These are phyloP conservation scores for Puccinia polysora DNA, from an alignment of 1,284 basidiomycete species.

Conservation along the genomic window DNA sequence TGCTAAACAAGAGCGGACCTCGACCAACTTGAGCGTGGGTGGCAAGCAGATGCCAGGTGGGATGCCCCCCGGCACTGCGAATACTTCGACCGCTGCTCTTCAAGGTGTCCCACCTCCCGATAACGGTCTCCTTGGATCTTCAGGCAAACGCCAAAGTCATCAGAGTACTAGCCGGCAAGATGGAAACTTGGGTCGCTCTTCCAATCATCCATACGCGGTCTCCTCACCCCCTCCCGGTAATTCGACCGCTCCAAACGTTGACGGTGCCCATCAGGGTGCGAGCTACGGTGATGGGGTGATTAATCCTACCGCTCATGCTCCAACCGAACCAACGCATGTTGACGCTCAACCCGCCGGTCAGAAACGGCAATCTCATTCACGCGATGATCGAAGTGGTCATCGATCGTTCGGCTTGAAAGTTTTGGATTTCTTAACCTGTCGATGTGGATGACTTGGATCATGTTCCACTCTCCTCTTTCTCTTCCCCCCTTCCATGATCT, in stretches of 20 bases:
- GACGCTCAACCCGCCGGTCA: neutral
- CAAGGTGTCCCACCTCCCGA: conserved; percentile 34
- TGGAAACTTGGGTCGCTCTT: conserved; percentile 2
- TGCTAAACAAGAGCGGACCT: conserved; percentile 25
- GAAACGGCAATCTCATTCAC: conserved; percentile 2
- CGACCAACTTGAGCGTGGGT: conserved; percentile 29
- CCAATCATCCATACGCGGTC: conserved; percentile 16
- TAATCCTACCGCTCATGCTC: neutral
- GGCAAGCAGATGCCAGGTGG: conserved; percentile 19
- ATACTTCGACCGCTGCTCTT: conserved; percentile 23
- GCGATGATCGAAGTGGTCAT: conserved; percentile 1
- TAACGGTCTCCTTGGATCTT: conserved; percentile 2
- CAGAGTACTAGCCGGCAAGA: conserved; percentile 8
- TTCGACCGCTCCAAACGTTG: neutral
- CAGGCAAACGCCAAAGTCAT: conserved; percentile 5
- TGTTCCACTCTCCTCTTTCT: neutral
- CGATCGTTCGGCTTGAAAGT: conserved; percentile 31
- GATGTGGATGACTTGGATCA: conserved; percentile 7
- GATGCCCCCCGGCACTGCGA: neutral
- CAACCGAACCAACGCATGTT: too few species aligned
- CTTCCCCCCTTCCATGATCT: neutral
- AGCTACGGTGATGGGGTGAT: neutral
- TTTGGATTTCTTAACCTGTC: conserved; percentile 37
- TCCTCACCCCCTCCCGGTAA: neutral
- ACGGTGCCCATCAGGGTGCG: neutral